Conservation (phyloP, 805 yeast genomes). For the Babjeviella inositovora region DNA sequence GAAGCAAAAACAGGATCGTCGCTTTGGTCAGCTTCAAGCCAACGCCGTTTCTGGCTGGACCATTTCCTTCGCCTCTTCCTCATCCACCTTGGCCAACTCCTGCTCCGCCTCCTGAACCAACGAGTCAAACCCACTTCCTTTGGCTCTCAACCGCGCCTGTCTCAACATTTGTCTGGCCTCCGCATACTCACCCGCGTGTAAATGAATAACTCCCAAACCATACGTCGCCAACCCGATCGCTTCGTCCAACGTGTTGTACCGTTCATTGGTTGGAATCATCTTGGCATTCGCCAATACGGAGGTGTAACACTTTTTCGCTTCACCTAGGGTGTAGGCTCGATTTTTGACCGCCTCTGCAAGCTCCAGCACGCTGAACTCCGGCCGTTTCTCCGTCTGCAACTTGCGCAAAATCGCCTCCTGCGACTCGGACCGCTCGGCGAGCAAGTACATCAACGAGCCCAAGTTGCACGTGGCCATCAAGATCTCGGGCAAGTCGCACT, state of each 20-base stretch:
- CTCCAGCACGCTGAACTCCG: conserved; percentile 14
- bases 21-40: no score
- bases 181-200: conserved; percentile 39
- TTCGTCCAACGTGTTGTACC: conserved; percentile 29
- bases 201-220: conserved; percentile 67
- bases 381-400: conserved; percentile 8
- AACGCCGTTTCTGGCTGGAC: no score
- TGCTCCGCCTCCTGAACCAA: conserved; percentile 47
- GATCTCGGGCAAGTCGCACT: conserved; percentile 47
- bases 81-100: conserved; percentile 39
- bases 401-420: conserved; percentile 15
- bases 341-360: conserved; percentile 11
- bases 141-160: conserved; percentile 58
- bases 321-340: not conserved
- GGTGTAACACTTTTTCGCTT: conserved; percentile 1
- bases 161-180: conserved; percentile 45
- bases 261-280: conserved; percentile 11
- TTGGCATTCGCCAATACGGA: conserved; percentile 6
- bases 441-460: conserved; percentile 53
- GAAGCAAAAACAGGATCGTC: no score
- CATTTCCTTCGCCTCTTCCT: conserved; percentile 5
- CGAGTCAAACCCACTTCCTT: conserved; percentile 46
- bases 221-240: conserved; percentile 70
- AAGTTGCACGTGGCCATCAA: conserved; percentile 51
- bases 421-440: conserved; percentile 46